Base-by-base conservation (phyloP, 2,329 filamentous ascomycete species). In the Botrytis porri region DNA sequence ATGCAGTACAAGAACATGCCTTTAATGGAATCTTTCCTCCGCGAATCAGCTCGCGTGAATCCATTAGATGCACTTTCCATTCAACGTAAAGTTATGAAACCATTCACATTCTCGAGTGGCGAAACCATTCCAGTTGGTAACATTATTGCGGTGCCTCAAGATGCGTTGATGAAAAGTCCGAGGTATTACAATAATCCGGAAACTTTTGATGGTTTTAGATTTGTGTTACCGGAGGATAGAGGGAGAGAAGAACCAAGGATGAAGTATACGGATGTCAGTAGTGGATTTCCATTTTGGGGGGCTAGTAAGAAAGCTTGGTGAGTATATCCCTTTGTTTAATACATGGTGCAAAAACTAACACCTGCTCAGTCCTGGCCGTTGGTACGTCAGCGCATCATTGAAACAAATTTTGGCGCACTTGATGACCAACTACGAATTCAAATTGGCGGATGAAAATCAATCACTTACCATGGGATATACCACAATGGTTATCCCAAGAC, bases 181-280 rank as follows among this genome's bases (percentile, higher is more conserved):
- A 45, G 16, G 22, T 37, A 32, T 25, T 67, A 67, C 35, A 35
- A 45, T 10, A 18, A 45, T 54, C 64, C 41, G 5, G 43, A 45
- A 5, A 67, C 29, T 6, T 67, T 67, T 29, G 48, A 67, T 18
- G 64, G 64, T 29, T 67, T 48, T 18, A 41, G 64, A 39, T 61
- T 61, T 37, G 59, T 61, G 1, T 25, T 61, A 4, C 59, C 59
- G 3, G 59, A 61, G 29, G 37, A 45, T 51, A 51, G 48, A n/a
- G 64, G 64, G 9, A 35, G 64, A n/a, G 48, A 35, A 3, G 64
- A 51, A 22, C 45, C 64, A 6, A 67, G 48, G 16, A 67, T 67
- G 43, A 67, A 67, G 41, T 67, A 67, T 37, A 67, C 64, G 10
- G 41, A 67, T 67, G 64, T 67, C 6, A 67, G 20, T 22, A 51